These are phyloP conservation scores for Magnusiomyces paraingens DNA, from an alignment of 1,139 yeast species.

Conservation along the genomic window DNA sequence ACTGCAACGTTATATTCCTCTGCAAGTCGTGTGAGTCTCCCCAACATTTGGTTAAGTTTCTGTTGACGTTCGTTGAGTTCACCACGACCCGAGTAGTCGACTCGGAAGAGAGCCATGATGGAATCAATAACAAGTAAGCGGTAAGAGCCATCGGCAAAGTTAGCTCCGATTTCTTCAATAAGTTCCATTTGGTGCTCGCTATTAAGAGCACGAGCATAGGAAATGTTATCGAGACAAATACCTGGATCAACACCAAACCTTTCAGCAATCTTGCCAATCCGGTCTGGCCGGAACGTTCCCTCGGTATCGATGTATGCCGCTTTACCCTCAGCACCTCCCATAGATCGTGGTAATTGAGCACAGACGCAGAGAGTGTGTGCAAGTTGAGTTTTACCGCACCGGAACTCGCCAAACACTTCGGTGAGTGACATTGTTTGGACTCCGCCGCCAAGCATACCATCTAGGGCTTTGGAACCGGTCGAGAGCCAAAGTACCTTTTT, in stretches of 20 bases:
- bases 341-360: slow-evolving; percentile 46
- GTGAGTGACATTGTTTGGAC: slow-evolving; percentile 55
- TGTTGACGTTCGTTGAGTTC: slow-evolving; percentile 58
- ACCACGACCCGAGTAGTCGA: slow-evolving; percentile 55
- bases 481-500: slow-evolving; percentile 43
- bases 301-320: slow-evolving; percentile 57
- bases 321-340: slow-evolving; percentile 59
- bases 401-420: slow-evolving; percentile 57
- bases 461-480: slow-evolving; percentile 51
- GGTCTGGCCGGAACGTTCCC: slow-evolving; percentile 36
- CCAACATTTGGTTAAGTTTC: slow-evolving; percentile 50
- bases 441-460: slow-evolving; percentile 52
- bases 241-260: slow-evolving; percentile 50
- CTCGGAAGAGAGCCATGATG: slow-evolving; percentile 57
- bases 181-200: slow-evolving; percentile 58
- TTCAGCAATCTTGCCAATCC: slow-evolving; percentile 49
- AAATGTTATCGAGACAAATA: slow-evolving; percentile 45
- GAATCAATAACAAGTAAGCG: slow-evolving; percentile 47
- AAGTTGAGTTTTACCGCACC: slow-evolving; percentile 57
- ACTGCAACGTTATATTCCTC: slow-evolving; percentile 57
- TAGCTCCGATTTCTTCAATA: slow-evolving; percentile 46
- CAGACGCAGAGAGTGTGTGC: slow-evolving; percentile 57
- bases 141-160: slow-evolving; percentile 46
- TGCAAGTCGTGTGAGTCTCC: slow-evolving; percentile 46
- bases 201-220: slow-evolving; percentile 53